Conservation (phyloP, 306 rosid species). For the Glycine latifolia region DNA sequence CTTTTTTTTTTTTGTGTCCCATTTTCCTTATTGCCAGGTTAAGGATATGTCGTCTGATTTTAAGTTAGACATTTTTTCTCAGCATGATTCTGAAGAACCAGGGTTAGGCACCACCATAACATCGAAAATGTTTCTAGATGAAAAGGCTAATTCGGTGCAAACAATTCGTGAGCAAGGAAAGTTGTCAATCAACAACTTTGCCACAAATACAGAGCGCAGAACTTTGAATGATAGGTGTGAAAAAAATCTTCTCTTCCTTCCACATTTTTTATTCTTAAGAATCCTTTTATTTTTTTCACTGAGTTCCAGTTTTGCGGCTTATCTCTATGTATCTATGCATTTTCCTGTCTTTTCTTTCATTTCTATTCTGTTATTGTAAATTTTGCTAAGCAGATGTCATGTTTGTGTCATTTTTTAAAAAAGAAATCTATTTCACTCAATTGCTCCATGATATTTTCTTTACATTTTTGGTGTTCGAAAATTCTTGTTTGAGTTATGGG, state of each 20-base stretch:
- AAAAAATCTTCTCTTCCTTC: constrained; percentile 25
- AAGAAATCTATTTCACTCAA: constrained; percentile 9
- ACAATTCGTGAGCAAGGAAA: constrained; percentile 54
- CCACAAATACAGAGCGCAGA: constrained; percentile 64
- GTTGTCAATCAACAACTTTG: constrained; percentile 46
- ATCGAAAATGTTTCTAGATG: constrained; percentile 43
- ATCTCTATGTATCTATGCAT: background rate
- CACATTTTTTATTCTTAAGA: background rate
- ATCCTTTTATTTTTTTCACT: background rate
- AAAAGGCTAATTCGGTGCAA: constrained; percentile 39
- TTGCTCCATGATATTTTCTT: background rate
- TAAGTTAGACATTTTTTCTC: constrained; percentile 55
- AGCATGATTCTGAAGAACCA: constrained; percentile 60
- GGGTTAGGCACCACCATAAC: constrained; percentile 44
- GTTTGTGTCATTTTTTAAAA: background rate
- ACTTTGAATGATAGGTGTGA: constrained; percentile 66
- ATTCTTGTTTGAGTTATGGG: constrained; percentile 16
- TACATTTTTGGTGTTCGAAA: constrained; percentile 4
- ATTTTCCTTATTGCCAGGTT: constrained; percentile 46
- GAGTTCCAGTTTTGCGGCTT: background rate
- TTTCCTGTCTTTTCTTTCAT: constrained; percentile 28
- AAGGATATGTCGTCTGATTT: constrained; percentile 66
- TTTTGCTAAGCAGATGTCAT: background rate
- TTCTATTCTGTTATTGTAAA: background rate
- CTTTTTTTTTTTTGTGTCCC: background rate